Conservation (phyloP, 345 rosid species). For the Salix arbutifolia region DNA sequence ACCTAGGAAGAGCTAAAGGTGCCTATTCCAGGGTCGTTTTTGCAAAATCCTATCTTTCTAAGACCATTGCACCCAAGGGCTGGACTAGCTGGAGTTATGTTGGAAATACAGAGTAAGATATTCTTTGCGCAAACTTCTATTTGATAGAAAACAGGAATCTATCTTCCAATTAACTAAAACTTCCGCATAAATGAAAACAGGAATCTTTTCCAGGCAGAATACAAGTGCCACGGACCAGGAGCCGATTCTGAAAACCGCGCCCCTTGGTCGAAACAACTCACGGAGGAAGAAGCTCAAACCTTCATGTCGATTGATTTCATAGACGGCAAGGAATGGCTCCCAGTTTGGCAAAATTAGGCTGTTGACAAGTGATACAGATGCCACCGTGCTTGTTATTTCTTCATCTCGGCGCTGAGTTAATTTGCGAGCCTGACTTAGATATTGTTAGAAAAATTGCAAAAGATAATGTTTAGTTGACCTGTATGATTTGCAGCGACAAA, state of each 20-base stretch:
- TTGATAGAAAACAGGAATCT: not conserved
- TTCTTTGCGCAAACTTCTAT: not conserved
- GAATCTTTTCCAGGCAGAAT: constrained; percentile 64
- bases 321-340: constrained; percentile 77
- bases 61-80: constrained; percentile 56
- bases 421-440: no score
- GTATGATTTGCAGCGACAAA: no score
- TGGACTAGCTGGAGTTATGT: constrained; percentile 86
- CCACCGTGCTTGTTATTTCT: not conserved
- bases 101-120: constrained; percentile 55
- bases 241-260: constrained; percentile 39
- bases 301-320: constrained; percentile 66
- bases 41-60: constrained; percentile 66
- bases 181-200: constrained; percentile 20
- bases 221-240: constrained; percentile 74
- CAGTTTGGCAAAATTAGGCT: constrained; percentile 35
- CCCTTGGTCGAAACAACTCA: constrained; percentile 63
- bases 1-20: constrained; percentile 75
- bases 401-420: not conserved
- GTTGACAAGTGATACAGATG: not conserved
- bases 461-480: no score
- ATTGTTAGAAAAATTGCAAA: no score
- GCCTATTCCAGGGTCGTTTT: constrained; percentile 62
- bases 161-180: not conserved
- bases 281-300: constrained; percentile 48